Base-by-base conservation (phyloP, 1,139 yeast genomes). In the Debaryomycetaceae sp. region DNA sequence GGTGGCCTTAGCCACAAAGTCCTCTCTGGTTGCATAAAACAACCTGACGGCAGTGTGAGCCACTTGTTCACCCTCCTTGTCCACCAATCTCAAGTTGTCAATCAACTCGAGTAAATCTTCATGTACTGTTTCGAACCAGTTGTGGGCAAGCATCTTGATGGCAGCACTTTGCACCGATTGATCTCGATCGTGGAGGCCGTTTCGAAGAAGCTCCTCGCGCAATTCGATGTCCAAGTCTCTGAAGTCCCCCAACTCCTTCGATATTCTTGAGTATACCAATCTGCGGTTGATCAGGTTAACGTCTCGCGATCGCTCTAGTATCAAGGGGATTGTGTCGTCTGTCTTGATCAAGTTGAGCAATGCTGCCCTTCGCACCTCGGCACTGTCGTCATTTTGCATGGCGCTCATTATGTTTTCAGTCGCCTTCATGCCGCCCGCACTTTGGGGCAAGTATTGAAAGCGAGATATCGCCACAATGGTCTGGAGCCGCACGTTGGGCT, bases 151-250 rank as follows among this genome's bases (percentile, higher is more conserved):
- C 78, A 88, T 71, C 40, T 75, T 75, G 1, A 70, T 59, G 2
- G 96, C 88, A 0, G 96, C 93, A 18, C 61, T 61, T 40, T 77
- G 66, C 1, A 91, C 97, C 4, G 66, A 48, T 5, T 69, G 75
- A 40, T 89, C 96, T 42, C 97, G 75, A 55, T 91, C 98, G 41
- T 77, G 76, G 30, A 91, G 63, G 2, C 98, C 98, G 88, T 95
- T 84, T 30, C 69, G 66, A 19, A 91, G 62, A 15, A 91, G 53
- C 40, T 71, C 70, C 37, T 83, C 91, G 31, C 95, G 61, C 31
- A 74, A 65, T n/a, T 63, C 63, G 28, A 73, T 61, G 30, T 75
- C 32, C 4, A 91, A 60, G 5, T 68, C 63, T 30, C 79, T 62
- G 49, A 83, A 80, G 38, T 76, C 83, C 5, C 84, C 84, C 43